Evolutionary conservation across 257 asterid genomes (phyloP), one percentile per base, ranked within the genome.

Genomic region (Schizonepeta tenuifolia): DNA sequence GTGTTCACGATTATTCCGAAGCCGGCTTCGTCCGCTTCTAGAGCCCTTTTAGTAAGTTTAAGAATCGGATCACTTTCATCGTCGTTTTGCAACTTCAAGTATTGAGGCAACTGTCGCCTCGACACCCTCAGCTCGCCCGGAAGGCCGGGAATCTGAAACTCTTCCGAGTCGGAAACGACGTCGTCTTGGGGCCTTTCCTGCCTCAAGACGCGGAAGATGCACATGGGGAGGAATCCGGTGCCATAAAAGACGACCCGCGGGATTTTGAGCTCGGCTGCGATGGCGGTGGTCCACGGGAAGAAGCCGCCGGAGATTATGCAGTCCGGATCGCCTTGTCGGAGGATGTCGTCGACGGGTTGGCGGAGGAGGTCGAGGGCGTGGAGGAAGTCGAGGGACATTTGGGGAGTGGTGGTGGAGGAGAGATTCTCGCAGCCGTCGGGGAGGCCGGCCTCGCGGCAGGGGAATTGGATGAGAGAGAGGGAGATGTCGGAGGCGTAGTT

Each of bases 401-500:
- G 71, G 4, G 10, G 2, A 2, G 75, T 74, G 60, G 86, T 76
- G 54, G 79, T 67, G 73, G 77, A 20, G 41, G 79, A 69, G 22
- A 84, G 40, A 67, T 70, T 70, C 59, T 84, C 87, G 61, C 83
- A 78, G 54, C 85, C 83, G 33, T 78, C 83, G 0, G 85, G 85
- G 13, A 83, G 76, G 10, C 81, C 81, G 15, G 75, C 66, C 20
- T 69, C 82, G 11, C 47, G 70, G 72, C 54, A 65, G 22, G 84
- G 84, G 63, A 78, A 78, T 11, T 67, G 0, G 75, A 79, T 3
- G 54, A 75, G 67, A 10, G 80, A 57, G 55, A 77, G 21, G 47
- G 21, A 4, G 73, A 84, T 76, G 1, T 74, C 67, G 41, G 35
- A 67, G 58, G 81, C 86, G 7, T 38, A 38, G 12, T 13, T 0